Conservation (phyloP, 1,284 basidiomycete species). For the Trichosporon sp. region DNA sequence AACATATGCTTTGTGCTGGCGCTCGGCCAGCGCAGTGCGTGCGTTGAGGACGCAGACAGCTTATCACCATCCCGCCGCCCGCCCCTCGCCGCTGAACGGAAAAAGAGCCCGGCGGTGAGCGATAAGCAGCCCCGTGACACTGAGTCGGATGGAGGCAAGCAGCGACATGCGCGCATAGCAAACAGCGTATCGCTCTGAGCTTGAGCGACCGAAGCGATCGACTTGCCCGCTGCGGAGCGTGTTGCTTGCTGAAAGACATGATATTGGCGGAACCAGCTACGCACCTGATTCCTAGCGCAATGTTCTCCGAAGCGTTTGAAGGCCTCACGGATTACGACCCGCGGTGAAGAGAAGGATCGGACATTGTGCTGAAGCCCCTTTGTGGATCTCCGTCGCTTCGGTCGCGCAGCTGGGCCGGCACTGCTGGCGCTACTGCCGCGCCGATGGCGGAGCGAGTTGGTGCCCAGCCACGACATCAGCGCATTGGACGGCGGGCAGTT, state of each 20-base stretch:
- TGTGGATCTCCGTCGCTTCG: neutral
- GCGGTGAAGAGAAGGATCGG: neutral
- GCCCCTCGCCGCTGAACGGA: neutral
- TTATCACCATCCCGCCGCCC: neutral
- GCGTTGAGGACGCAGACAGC: neutral
- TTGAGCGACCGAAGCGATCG: neutral
- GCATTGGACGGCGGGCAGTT: neutral
- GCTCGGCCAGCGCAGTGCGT: neutral
- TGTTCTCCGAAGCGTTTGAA: slow-evolving; percentile 42
- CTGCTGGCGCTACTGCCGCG: neutral
- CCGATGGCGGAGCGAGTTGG: slow-evolving; percentile 13
- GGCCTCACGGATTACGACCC: neutral
- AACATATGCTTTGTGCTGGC: neutral
- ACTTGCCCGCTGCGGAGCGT: too few relatives aligned
- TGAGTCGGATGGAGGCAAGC: neutral
- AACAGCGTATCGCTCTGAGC: neutral
- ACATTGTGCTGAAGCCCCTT: neutral
- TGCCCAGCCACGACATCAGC: slow-evolving; percentile 22
- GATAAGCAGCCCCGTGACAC: neutral
- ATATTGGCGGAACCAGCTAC: slow-evolving; percentile 4
- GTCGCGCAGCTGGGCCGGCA: neutral
- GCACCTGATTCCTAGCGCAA: slow-evolving; percentile 47
- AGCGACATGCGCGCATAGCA: neutral
- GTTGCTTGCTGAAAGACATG: neutral
- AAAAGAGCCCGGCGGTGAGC: neutral